A percentile compares a stretch with the other conserved stretches of the same genome.
These are phyloP conservation scores for Astrothelium macrocarpum DNA, from an alignment of 495 filamentous ascomycete genomes.

Conservation along the genomic window DNA sequence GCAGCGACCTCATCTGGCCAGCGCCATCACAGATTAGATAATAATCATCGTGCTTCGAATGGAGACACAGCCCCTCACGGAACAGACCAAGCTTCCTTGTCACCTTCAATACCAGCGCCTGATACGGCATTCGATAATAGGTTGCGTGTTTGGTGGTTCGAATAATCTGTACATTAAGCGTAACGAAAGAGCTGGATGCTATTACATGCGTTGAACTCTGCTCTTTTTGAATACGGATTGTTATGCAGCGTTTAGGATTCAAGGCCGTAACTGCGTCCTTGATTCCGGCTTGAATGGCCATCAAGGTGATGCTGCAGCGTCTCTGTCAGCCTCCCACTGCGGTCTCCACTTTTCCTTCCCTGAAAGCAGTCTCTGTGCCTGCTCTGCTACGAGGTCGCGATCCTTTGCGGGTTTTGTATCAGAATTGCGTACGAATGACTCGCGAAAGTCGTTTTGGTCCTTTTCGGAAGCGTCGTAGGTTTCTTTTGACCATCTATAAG, in stretches of 20 bases:
- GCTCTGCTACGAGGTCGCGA: slow-evolving; percentile 37
- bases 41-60: background rate
- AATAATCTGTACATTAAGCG: background rate
- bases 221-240: too few species aligned
- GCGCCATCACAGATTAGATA: slow-evolving; percentile 22
- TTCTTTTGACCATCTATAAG: slow-evolving; percentile 44
- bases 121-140: background rate
- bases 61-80: background rate
- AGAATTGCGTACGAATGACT: slow-evolving; percentile 19
- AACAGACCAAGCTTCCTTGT: background rate
- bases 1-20: slow-evolving; percentile 69
- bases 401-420: slow-evolving; percentile 29
- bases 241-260: background rate
- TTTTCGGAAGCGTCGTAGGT: slow-evolving; percentile 34
- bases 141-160: background rate
- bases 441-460: slow-evolving; percentile 22
- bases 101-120: background rate
- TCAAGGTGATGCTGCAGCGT: background rate
- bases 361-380: slow-evolving; percentile 50
- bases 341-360: slow-evolving; percentile 33
- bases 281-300: background rate
- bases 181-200: background rate
- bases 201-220: too few species aligned
- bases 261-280: background rate
- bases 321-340: slow-evolving; percentile 20